Evolutionary conservation across 768 basidiomycete genomes (phyloP).

Genomic region (Tricholoma sp.): DNA sequence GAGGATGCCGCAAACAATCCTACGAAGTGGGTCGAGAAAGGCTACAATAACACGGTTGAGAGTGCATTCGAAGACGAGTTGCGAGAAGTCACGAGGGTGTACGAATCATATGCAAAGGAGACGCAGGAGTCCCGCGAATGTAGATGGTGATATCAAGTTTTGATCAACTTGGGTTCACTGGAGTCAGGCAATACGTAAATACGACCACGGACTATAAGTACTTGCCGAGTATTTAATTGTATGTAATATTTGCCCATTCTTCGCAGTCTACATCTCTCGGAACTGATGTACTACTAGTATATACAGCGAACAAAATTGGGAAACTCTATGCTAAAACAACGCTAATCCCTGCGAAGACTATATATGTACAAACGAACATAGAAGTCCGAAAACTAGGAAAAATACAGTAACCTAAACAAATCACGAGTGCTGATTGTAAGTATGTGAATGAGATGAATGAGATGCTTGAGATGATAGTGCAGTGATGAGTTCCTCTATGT

Average conservation of each 20-base stretch:
- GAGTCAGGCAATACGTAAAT: too few relatives aligned
- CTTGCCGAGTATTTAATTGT: not conserved
- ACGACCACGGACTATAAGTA: too few relatives aligned
- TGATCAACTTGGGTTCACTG: too few relatives aligned
- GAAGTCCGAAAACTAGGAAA: not conserved
- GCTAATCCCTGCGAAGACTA: not conserved
- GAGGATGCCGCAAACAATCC: slow-evolving; percentile 1
- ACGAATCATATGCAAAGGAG: not conserved
- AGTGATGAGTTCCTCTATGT: slow-evolving; percentile 21
- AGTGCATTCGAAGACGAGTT: not conserved
- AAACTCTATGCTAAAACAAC: not conserved
- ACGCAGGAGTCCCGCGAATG: not conserved
- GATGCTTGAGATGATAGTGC: slow-evolving; percentile 19
- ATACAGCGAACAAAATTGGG: not conserved
- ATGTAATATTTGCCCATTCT: not conserved
- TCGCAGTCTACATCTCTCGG: too few relatives aligned
- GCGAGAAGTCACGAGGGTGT: not conserved
- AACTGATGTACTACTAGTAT: not conserved
- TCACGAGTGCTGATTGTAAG: not conserved
- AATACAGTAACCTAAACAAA: slow-evolving; percentile 2
- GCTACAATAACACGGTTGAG: not conserved
- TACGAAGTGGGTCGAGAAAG: not conserved
- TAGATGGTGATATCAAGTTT: not conserved
- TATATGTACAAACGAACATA: not conserved
- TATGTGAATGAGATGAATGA: slow-evolving; percentile 10